Conservation (phyloP, 2,329 filamentous ascomycete genomes). For the Rasamsonia emersonii region DNA sequence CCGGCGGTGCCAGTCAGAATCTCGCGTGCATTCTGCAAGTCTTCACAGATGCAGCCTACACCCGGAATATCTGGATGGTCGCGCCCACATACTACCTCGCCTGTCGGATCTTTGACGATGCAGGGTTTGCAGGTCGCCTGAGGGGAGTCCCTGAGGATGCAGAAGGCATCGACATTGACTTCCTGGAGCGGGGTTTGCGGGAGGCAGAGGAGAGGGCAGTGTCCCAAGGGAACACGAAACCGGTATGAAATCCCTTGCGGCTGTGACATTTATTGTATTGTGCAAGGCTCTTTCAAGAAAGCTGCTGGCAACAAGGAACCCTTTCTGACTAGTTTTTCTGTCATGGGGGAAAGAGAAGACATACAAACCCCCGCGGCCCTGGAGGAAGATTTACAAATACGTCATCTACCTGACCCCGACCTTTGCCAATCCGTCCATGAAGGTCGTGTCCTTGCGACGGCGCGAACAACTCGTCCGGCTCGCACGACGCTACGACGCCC, state of each 20-base stretch:
- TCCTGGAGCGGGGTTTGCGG: constrained; percentile 44
- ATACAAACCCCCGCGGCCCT: constrained; percentile 50
- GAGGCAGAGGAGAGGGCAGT: constrained; percentile 41
- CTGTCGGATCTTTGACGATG: constrained; percentile 76
- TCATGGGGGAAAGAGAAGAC: constrained; percentile 33
- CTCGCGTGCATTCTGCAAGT: constrained; percentile 68
- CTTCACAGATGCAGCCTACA: constrained; percentile 70
- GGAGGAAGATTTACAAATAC: constrained; percentile 74
- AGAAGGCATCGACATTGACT: constrained; percentile 64
- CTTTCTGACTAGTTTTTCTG: neutral
- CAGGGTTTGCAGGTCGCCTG: constrained; percentile 60
- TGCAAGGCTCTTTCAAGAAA: too few relatives aligned
- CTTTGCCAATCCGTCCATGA: constrained; percentile 79
- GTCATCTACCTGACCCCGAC: constrained; percentile 83
- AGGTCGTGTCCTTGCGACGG: constrained; percentile 64
- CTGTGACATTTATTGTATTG: too few relatives aligned
- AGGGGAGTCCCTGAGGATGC: constrained; percentile 67
- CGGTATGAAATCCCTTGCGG: constrained; percentile 25
- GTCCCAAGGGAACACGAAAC: constrained; percentile 29
- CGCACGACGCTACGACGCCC: constrained; percentile 68
- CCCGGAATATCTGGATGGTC: constrained; percentile 68
- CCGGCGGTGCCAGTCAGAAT: constrained; percentile 78
- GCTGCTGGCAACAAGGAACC: too few relatives aligned
- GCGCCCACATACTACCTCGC: constrained; percentile 79
- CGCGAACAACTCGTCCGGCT: constrained; percentile 63